A percentile compares a stretch with the other conserved stretches of the same genome.
Conservation (phyloP, 2,329 filamentous ascomycete genomes). For the Xylariales sp. region DNA sequence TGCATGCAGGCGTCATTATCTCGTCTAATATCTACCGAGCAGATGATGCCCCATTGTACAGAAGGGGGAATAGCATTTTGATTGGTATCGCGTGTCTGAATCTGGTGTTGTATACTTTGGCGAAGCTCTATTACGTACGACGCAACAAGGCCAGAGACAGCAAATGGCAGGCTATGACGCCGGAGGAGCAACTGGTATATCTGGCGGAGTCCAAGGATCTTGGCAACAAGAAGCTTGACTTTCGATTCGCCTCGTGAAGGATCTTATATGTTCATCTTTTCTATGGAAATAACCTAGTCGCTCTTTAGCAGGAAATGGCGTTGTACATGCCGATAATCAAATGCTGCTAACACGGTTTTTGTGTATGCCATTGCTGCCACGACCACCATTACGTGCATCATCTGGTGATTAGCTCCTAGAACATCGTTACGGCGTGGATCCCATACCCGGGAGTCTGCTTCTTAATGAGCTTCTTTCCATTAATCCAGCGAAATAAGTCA, state of each 20-base stretch:
- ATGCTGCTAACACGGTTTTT: constrained; percentile 25
- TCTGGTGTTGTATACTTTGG: constrained; percentile 42
- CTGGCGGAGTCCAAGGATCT: constrained; percentile 36
- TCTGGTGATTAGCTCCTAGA: constrained; percentile 42
- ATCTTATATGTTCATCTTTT: background rate
- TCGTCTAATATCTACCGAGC: constrained; percentile 30
- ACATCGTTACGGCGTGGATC: constrained; percentile 39
- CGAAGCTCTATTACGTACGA: constrained; percentile 47
- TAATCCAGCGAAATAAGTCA: background rate
- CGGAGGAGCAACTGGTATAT: constrained; percentile 44
- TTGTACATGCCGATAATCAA: constrained; percentile 7
- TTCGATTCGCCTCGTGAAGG: constrained; percentile 28
- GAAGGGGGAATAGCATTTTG: constrained; percentile 48
- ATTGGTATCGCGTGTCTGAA: constrained; percentile 46
- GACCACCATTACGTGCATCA: constrained; percentile 43
- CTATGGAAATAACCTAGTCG: no score
- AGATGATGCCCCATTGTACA: constrained; percentile 48
- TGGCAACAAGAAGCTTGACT: constrained; percentile 41
- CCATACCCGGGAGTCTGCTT: constrained; percentile 36
- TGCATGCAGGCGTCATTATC: constrained; percentile 30
- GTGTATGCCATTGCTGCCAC: constrained; percentile 34
- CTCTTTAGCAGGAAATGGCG: background rate
- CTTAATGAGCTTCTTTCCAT: background rate
- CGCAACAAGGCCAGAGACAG: constrained; percentile 40
- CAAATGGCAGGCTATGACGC: constrained; percentile 42